These are phyloP conservation scores for Aspergillus sclerotiicarbonarius DNA, from an alignment of 495 filamentous ascomycete genomes.

Conservation along the genomic window DNA sequence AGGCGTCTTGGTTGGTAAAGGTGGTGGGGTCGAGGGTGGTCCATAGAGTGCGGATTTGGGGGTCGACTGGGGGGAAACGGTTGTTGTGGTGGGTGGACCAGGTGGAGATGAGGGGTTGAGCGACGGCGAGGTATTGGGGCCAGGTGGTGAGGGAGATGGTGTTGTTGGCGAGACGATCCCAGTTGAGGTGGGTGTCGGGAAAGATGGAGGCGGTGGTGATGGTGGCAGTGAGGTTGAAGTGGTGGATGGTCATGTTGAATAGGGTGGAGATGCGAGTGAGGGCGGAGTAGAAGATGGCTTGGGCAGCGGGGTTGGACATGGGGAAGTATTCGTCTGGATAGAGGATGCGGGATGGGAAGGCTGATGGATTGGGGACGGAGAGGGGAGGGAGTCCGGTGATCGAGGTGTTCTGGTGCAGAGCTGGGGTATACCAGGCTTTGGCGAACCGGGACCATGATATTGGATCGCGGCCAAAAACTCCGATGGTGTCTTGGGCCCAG, in stretches of 20 bases:
- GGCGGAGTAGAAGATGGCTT: neutral
- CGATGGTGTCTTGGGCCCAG: slow-evolving; percentile 46
- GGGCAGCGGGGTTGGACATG: slow-evolving; percentile 1
- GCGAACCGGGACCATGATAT: slow-evolving; percentile 2
- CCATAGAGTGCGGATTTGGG: neutral
- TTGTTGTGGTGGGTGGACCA: slow-evolving; percentile 2
- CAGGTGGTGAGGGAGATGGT: neutral
- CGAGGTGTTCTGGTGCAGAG: neutral
- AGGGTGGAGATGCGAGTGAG: neutral
- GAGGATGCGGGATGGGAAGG: slow-evolving; percentile 6
- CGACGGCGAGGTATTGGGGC: slow-evolving; percentile 4
- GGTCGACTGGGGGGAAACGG: slow-evolving; percentile 7
- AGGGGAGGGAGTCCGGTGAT: slow-evolving; percentile 3
- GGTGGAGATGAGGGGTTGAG: neutral
- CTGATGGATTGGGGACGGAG: neutral
- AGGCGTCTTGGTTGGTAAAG: neutral
- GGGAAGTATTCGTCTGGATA: slow-evolving; percentile 14
- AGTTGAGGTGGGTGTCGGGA: neutral
- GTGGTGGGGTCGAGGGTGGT: neutral
- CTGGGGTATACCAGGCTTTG: slow-evolving; percentile 2
- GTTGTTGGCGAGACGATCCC: neutral
- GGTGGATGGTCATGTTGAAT: slow-evolving; percentile 6
- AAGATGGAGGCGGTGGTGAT: slow-evolving; percentile 8
- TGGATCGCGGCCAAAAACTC: slow-evolving; percentile 25
- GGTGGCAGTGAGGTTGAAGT: slow-evolving; percentile 2